phyloP scores from a whole-genome alignment of 1,139 yeast genomes.

The Trichomonascaceae sp. region DNA sequence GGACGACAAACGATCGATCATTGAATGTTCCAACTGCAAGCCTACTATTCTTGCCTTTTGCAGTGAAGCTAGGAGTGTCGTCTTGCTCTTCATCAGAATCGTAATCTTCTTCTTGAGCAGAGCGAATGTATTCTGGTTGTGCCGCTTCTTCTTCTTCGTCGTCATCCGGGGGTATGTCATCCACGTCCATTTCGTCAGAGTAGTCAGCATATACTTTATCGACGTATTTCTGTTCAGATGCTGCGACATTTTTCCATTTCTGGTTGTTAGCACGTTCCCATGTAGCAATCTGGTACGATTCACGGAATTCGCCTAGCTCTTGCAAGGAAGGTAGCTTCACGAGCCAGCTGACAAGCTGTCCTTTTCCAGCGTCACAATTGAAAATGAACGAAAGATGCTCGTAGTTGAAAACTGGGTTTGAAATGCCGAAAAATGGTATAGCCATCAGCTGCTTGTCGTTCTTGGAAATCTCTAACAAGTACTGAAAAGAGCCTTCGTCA shows the following conservation, averaged over 20 bases:
- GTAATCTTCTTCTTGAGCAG: slow-evolving; percentile 23
- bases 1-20: slow-evolving; percentile 69
- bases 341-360: slow-evolving; percentile 50
- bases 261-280: slow-evolving; percentile 57
- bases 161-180: slow-evolving; percentile 35
- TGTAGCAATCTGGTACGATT: slow-evolving; percentile 43
- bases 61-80: slow-evolving; percentile 30
- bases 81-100: slow-evolving; percentile 32
- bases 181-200: slow-evolving; percentile 33
- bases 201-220: slow-evolving; percentile 41
- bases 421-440: slow-evolving; percentile 40
- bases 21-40: slow-evolving; percentile 65
- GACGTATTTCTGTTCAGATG: slow-evolving; percentile 45
- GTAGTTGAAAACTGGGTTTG: slow-evolving; percentile 62
- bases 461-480: slow-evolving; percentile 42
- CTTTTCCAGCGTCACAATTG: slow-evolving; percentile 43
- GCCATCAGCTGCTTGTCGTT: slow-evolving; percentile 36
- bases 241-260: slow-evolving; percentile 43
- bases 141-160: slow-evolving; percentile 32
- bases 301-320: slow-evolving; percentile 47
- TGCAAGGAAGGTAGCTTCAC: slow-evolving; percentile 45
- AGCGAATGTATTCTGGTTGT: slow-evolving; percentile 21
- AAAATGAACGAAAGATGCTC: slow-evolving; percentile 58
- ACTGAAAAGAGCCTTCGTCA: slow-evolving; percentile 49
- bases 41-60: slow-evolving; percentile 46